Evolutionary conservation across 768 basidiomycete genomes (phyloP).

Genomic region (Rhodotorula taiwanensis): DNA sequence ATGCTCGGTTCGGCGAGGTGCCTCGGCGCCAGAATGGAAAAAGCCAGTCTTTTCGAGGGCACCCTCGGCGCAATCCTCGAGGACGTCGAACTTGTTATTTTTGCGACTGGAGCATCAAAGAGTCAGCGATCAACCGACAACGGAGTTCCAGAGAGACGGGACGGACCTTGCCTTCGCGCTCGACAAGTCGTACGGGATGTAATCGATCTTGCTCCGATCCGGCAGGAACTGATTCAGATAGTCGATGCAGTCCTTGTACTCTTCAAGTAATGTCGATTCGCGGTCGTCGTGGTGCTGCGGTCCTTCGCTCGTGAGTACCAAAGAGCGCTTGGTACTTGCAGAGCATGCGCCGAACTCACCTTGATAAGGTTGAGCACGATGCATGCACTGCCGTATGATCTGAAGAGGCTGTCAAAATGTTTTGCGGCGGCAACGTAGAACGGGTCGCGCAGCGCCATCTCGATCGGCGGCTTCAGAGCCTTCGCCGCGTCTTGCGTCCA

Average conservation of each 20-base stretch:
- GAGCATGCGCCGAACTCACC: constrained; percentile 57
- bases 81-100: constrained; percentile 76
- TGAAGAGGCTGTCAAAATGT: constrained; percentile 86
- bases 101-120: not conserved
- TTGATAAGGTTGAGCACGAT: constrained; percentile 94
- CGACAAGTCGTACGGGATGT: constrained; percentile 94
- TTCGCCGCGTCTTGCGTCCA: constrained; percentile 88
- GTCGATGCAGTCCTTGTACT: constrained; percentile 82
- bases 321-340: too few relatives aligned
- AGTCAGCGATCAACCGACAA: not conserved
- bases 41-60: constrained; percentile 83
- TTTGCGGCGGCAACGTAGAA: constrained; percentile 87
- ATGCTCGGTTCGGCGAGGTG: constrained; percentile 49
- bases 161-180: constrained; percentile 88
- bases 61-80: constrained; percentile 92
- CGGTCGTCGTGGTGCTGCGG: constrained; percentile 50
- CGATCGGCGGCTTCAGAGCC: constrained; percentile 87
- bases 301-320: not conserved
- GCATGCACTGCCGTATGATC: constrained; percentile 80
- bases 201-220: constrained; percentile 72
- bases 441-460: constrained; percentile 93
- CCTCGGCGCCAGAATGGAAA: constrained; percentile 89
- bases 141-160: not conserved
- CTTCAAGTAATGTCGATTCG: constrained; percentile 80
- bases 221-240: constrained; percentile 96